Evolutionary conservation across 768 basidiomycete species (phyloP).

Genomic region (Calocybe gangraenosa): DNA sequence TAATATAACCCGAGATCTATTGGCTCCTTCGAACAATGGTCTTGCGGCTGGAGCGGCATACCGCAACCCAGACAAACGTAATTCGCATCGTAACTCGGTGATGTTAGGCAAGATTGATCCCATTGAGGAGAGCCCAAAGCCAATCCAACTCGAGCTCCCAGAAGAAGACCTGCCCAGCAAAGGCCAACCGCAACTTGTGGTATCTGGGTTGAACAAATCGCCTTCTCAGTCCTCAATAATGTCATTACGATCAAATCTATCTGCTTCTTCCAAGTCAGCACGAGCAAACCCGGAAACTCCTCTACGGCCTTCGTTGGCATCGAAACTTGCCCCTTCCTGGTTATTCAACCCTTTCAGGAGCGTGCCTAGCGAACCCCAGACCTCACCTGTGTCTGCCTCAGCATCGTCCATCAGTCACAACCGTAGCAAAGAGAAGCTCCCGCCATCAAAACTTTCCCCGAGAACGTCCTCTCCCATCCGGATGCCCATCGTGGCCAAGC

Average conservation of each 20-base stretch:
- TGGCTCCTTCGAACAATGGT: conserved; percentile 34
- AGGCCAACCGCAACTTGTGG: conserved; percentile 20
- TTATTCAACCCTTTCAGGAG: conserved; percentile 73
- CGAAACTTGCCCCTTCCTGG: conserved; percentile 75
- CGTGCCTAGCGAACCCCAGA: conserved; percentile 59
- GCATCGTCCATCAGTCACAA: conserved; percentile 31
- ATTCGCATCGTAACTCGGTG: conserved; percentile 48
- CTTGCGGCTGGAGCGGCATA: conserved; percentile 29
- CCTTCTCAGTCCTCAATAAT: conserved; percentile 66
- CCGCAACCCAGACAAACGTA: conserved; percentile 37
- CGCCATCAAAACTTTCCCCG: conserved; percentile 5
- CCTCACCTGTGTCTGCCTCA: conserved; percentile 49
- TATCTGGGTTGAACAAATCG: conserved; percentile 49
- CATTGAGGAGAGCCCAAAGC: conserved; percentile 70
- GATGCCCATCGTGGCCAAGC: conserved; percentile 29
- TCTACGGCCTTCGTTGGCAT: conserved; percentile 38
- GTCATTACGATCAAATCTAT: conserved; percentile 47
- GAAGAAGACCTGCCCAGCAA: conserved; percentile 31
- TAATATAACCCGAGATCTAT: conserved; percentile 30
- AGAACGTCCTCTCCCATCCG: conserved; percentile 27
- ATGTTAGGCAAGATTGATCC: conserved; percentile 46
- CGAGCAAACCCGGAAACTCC: conserved; percentile 19
- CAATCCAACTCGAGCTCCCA: conserved; percentile 47
- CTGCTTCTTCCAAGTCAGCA: conserved; percentile 39
- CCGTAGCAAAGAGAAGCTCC: conserved; percentile 9